Evolutionary conservation across 768 basidiomycete genomes (phyloP), one percentile per base, ranked within the genome.

Genomic region (Tylopilus felleus): DNA sequence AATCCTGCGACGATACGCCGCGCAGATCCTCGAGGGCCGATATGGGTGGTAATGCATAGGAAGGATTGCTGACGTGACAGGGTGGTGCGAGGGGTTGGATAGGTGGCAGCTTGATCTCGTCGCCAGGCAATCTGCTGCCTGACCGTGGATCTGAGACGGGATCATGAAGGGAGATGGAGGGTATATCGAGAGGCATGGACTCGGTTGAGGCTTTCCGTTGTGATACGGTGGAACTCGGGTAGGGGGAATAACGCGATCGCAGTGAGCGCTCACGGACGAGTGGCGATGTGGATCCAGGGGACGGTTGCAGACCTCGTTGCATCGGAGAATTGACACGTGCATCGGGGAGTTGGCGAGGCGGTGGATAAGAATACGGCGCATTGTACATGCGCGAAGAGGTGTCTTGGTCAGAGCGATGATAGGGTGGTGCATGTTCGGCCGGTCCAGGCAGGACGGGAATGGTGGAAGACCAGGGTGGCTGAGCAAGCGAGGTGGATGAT

Each of bases 1-100:
- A 82, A 63, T 88, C 85, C 35, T 75, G 53, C 56, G 74, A 67
- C 61, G 71, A 65, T 21, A 79, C 69, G 3, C 82, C 81, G 9
- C 83, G 75, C 46, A 84, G 65, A 55, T 82, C 81, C 65, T 88
- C 86, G 60, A 90, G 70, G 0, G 84, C 81, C 8, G 86, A 83
- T 52, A 88, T 87, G 1, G 86, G 84, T 1, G 85, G 86, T 4
- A 88, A 65, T 2, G 84, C 80, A 56, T 84, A 84, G 2, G 74
- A 70, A 2, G 76, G 67, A 16, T 69, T 68, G 25, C 61, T 69
- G 16, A 68, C 58, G 39, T 62, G 63, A 44, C 57, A 65, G 2
- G 66, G 58, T 1, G 63, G 60, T 5, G 59, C 61, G 14, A 73
- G 72, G 19, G 74, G 65, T 16, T 74, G 75, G 41, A 78, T 72